Conservation (phyloP, 345 rosid genomes). For the Eucalyptus globulus region DNA sequence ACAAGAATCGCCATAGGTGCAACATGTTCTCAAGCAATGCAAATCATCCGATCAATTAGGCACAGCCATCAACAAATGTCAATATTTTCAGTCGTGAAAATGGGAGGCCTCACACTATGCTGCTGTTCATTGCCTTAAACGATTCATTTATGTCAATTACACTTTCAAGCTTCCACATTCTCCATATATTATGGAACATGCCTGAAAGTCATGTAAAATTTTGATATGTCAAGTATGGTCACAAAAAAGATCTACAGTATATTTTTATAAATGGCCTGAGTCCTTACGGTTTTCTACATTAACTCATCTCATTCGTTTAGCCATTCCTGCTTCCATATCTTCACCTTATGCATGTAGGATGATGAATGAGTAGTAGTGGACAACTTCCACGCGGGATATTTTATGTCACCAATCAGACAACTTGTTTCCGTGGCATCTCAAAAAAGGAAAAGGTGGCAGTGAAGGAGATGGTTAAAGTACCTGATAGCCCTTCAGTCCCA, state of each 20-base stretch:
- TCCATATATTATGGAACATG: neutral
- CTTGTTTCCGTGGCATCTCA: neutral
- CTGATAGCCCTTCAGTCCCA: constrained; percentile 93
- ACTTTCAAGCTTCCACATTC: neutral
- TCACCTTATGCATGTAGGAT: neutral
- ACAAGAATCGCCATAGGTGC: neutral
- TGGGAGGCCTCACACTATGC: neutral
- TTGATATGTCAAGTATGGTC: neutral
- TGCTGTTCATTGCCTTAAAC: neutral
- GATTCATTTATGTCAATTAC: neutral
- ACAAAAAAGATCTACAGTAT: neutral
- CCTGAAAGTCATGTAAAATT: neutral
- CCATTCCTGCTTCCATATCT: neutral
- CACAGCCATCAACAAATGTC: neutral
- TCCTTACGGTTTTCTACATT: neutral
- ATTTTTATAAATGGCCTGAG: neutral
- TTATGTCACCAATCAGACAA: neutral
- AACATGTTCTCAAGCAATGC: neutral
- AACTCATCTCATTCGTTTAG: neutral
- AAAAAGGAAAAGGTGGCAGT: neutral
- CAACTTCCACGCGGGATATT: neutral
- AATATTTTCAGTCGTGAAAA: neutral
- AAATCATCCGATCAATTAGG: neutral
- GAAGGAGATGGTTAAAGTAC: constrained; percentile 21
- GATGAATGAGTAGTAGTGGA: neutral